A percentile compares a stretch with the other conserved stretches of the same genome.
These are phyloP conservation scores for Candida caryicola DNA, from an alignment of 805 yeast species.

Conservation along the genomic window DNA sequence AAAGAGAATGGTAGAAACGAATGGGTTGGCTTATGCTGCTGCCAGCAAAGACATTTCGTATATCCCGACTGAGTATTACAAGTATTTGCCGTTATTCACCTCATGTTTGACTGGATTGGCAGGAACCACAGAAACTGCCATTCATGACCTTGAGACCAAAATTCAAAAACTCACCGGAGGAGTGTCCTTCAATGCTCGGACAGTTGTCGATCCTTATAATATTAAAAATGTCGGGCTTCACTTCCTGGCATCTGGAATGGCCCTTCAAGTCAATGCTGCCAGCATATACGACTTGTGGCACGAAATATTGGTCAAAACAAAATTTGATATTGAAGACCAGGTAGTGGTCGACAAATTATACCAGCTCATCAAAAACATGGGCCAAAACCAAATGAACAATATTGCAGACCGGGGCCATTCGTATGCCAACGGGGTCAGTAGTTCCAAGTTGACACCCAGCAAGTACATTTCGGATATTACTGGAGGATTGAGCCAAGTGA, in stretches of 20 bases:
- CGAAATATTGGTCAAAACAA: conserved; percentile 67
- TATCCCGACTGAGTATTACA: conserved; percentile 61
- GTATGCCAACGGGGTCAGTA: conserved; percentile 69
- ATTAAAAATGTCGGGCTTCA: conserved; percentile 48
- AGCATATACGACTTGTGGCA: conserved; percentile 64
- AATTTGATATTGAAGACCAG: conserved; percentile 48
- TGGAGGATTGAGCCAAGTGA: conserved; percentile 75
- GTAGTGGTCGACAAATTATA: conserved; percentile 59
- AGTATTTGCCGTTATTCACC: conserved; percentile 72
- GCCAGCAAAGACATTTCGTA: conserved; percentile 59
- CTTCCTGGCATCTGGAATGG: conserved; percentile 63
- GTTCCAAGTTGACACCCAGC: conserved; percentile 58
- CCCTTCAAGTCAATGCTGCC: conserved; percentile 61
- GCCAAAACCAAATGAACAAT: conserved; percentile 72
- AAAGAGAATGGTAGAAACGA: conserved; percentile 63
- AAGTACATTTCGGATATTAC: conserved; percentile 61
- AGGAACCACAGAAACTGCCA: conserved; percentile 71
- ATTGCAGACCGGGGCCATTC: conserved; percentile 88
- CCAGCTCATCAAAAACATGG: conserved; percentile 67
- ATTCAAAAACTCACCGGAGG: conserved; percentile 88
- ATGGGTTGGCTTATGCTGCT: conserved; percentile 76
- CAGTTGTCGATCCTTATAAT: conserved; percentile 52
- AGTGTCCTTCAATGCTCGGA: conserved; percentile 57
- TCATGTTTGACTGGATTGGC: conserved; percentile 75
- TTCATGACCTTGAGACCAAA: conserved; percentile 80